Evolutionary conservation across 176 grass and related monocot species (phyloP), one percentile per base, ranked within the genome.

Genomic region (Sorghum bicolor): DNA sequence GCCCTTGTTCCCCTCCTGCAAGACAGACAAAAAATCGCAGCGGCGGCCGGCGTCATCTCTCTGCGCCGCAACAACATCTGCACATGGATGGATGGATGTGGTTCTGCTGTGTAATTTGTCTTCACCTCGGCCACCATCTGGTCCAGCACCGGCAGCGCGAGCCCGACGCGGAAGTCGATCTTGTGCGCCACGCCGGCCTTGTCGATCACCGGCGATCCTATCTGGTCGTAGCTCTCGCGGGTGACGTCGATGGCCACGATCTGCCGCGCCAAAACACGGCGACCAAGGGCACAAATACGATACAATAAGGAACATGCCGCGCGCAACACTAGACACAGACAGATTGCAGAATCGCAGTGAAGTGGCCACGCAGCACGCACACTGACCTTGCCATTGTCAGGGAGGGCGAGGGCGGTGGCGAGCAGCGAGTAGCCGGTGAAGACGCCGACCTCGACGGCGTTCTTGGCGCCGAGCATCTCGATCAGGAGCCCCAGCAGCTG

Each of bases 381-480:
- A 52, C 48, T 45, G 24, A 95, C 93, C 67, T 77, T 92, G 90
- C 85, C 93, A 10, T 95, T 87, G 22, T 86, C 74, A 0, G 84
- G 90, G 41, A 92, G 87, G 0, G 90, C 87, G 19, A 95, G 90
- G 10, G 90, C 85, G 3, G 90, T 95, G 74, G 84, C 90, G 47
- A 95, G 90, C 67, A 95, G 85, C 53, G 93, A 92, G 82, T 95
- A 95, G 0, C 90, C 93, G 28, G 93, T 95, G 87, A 87, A 92
- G 20, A 95, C 90, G 41, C 93, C 90, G 62, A 95, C 86, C 85
- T 95, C 87, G 36, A 92, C 57, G 55, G 93, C 78, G 69, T 90
- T 95, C 79, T 41, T 95, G 61, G 93, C 90, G 43, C 78, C 86
- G 44, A 95, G 80, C 82, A 94, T 80, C 84, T 88, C 86, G 71